phyloP scores from a whole-genome alignment of 345 rosid genomes.

The Salix exigua region DNA sequence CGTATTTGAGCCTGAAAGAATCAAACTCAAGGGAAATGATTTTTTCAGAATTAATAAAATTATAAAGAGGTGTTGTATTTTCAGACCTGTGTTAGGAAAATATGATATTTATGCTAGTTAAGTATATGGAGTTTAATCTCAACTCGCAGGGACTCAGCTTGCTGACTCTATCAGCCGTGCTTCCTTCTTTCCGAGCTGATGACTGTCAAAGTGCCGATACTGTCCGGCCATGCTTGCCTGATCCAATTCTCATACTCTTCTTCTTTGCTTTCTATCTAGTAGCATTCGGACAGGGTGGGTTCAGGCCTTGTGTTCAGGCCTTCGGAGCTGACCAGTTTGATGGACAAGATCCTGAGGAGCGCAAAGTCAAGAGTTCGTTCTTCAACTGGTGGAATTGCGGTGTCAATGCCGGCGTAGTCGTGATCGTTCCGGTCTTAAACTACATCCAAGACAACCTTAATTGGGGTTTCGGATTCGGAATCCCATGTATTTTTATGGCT shows the following conservation, averaged over 20 bases:
- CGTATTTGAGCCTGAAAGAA: no score
- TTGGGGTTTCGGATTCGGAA: conserved; percentile 29
- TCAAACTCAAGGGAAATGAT: no score
- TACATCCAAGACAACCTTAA: conserved; percentile 29
- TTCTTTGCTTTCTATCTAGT: conserved; percentile 7
- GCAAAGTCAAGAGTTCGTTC: not conserved
- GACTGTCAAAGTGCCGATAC: not conserved
- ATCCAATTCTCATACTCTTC: not conserved
- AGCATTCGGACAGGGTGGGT: conserved; percentile 6
- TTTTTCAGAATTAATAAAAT: no score
- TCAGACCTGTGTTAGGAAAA: no score
- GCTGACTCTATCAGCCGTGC: conserved; percentile 6
- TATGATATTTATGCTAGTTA: no score
- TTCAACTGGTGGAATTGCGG: conserved; percentile 8
- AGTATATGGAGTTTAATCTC: no score
- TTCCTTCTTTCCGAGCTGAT: not conserved
- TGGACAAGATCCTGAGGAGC: not conserved
- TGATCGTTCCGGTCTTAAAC: not conserved
- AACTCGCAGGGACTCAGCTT: conserved; percentile 6
- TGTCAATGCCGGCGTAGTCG: not conserved
- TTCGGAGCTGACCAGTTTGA: conserved; percentile 15
- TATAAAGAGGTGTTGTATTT: no score
- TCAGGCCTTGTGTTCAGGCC: no score
- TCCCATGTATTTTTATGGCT: conserved; percentile 24
- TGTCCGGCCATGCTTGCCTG: not conserved